A percentile compares a stretch with the other conserved stretches of the same genome.
Evolutionary conservation across 257 asterid species (phyloP).

Genomic region (Capsicum rhomboideum): DNA sequence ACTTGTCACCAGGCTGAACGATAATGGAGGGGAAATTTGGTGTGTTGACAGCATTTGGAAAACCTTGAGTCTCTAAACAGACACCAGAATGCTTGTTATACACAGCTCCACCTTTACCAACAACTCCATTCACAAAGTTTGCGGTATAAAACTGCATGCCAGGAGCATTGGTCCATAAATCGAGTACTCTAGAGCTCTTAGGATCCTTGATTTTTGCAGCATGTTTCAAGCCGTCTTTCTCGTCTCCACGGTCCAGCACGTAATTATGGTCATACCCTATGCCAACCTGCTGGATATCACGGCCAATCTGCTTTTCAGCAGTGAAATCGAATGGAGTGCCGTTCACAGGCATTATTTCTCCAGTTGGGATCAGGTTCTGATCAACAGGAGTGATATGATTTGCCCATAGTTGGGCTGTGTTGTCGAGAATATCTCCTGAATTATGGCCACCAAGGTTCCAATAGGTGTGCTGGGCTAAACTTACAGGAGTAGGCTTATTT

Average conservation of each 20-base stretch:
- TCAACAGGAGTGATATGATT: conserved; percentile 78
- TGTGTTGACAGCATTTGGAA: conserved; percentile 82
- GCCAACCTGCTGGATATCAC: conserved; percentile 68
- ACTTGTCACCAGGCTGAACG: conserved; percentile 75
- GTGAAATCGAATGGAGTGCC: conserved; percentile 91
- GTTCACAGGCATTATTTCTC: conserved; percentile 69
- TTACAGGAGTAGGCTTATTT: conserved; percentile 80
- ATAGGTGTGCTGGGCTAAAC: conserved; percentile 90
- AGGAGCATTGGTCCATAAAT: conserved; percentile 88
- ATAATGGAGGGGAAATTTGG: conserved; percentile 69
- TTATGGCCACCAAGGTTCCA: conserved; percentile 90
- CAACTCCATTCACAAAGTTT: conserved; percentile 63
- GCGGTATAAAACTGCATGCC: conserved; percentile 98
- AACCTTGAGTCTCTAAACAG: conserved; percentile 94
- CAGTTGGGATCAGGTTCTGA: conserved; percentile 67
- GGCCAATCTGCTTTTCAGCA: conserved; percentile 53
- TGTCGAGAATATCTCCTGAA: conserved; percentile 64
- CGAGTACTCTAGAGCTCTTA: conserved; percentile 62
- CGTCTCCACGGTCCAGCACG: conserved; percentile 68
- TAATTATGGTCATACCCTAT: conserved; percentile 92
- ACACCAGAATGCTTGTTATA: conserved; percentile 70
- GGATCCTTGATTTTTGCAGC: conserved; percentile 83
- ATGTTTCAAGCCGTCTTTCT: conserved; percentile 60
- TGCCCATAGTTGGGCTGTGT: conserved; percentile 66
- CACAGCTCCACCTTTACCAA: conserved; percentile 74